Evolutionary conservation across 2,329 filamentous ascomycete genomes (phyloP).

Genomic region (Pseudogymnoascus verrucosus): DNA sequence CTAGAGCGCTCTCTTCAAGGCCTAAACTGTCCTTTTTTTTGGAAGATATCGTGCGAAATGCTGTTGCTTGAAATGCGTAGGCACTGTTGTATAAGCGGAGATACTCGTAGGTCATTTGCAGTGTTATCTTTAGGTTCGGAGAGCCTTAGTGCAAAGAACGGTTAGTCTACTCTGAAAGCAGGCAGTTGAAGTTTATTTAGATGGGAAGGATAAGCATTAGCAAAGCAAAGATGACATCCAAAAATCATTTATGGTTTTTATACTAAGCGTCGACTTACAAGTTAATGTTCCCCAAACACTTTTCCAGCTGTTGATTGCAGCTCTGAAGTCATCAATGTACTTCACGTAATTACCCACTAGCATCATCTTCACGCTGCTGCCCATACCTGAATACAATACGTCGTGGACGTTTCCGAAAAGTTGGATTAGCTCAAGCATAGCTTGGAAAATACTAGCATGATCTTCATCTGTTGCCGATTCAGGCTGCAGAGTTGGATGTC

Average conservation of each 20-base stretch:
- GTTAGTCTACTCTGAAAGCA: neutral
- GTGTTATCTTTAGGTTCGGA: slow-evolving; percentile 55
- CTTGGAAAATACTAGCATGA: slow-evolving; percentile 61
- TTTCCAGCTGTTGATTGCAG: slow-evolving; percentile 63
- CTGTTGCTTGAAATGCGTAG: slow-evolving; percentile 67
- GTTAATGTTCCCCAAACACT: slow-evolving; percentile 58
- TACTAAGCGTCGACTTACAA: slow-evolving; percentile 36
- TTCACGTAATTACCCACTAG: slow-evolving; percentile 65
- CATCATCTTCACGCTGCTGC: slow-evolving; percentile 61
- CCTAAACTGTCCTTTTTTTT: slow-evolving; percentile 17
- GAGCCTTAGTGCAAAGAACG: slow-evolving; percentile 39
- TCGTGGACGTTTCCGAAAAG: slow-evolving; percentile 69
- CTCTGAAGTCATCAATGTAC: slow-evolving; percentile 66
- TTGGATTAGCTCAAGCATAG: slow-evolving; percentile 62
- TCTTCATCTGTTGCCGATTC: slow-evolving; percentile 53
- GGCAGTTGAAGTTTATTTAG: neutral
- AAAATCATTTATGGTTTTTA: neutral
- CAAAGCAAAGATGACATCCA: neutral
- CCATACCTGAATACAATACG: slow-evolving; percentile 63
- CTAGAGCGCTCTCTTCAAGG: slow-evolving; percentile 24
- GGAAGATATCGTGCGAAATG: slow-evolving; percentile 37
- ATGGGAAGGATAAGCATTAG: neutral
- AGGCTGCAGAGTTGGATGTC: slow-evolving; percentile 51
- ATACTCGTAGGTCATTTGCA: slow-evolving; percentile 66
- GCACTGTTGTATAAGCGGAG: slow-evolving; percentile 66